Base-by-base conservation (phyloP, 2,329 filamentous ascomycete species). In the Cadophora sp. region DNA sequence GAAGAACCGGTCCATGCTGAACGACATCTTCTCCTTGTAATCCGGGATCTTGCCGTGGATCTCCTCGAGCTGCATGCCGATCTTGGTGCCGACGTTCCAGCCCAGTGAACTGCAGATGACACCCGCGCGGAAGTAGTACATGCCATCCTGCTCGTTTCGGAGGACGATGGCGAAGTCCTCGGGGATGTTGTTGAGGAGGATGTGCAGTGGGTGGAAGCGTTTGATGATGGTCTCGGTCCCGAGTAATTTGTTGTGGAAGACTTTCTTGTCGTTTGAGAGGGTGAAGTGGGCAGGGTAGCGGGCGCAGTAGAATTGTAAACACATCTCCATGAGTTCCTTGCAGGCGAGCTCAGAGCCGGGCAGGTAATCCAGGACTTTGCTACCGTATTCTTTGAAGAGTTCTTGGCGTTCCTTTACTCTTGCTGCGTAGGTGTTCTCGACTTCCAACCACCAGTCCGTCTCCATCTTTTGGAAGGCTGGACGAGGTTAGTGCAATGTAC, bases 271-370 rank as follows among this genome's bases (percentile, higher is more conserved):
- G 1, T 74, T 73, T 64, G 84, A 83, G 0, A 93, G 76, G 3
- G 81, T 81, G 77, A 97, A 97, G 71, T 91, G 89, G 6, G 89
- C 85, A 0, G 93, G 93, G 74, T 96, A 96, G 3, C 93, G 84
- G 3, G 87, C 84, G 68, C 88, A 91, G n/a, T 95, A 79, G 71
- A 95, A 96, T 71, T 95, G 91, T 3, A 97, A 72, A 2, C 83
- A 85, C 88, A 95, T 94, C 78, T 97, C 93, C 92, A 96, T 94
- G 6, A 96, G 81, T 74, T 97, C 93, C 75, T 93, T 94, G 76
- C 90, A 93, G 0, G 89, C 93, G 0, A 96, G 81, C 73, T 96
- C 91, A 0, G 90, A 90, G 1, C 92, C 92, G 0, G 92, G 91
- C 0, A 94, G 82, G 39, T 83, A 83, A 65, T 90, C 85, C 0